Conservation (phyloP, 2,329 filamentous ascomycete species). For the Ceratocystis albifundus region DNA sequence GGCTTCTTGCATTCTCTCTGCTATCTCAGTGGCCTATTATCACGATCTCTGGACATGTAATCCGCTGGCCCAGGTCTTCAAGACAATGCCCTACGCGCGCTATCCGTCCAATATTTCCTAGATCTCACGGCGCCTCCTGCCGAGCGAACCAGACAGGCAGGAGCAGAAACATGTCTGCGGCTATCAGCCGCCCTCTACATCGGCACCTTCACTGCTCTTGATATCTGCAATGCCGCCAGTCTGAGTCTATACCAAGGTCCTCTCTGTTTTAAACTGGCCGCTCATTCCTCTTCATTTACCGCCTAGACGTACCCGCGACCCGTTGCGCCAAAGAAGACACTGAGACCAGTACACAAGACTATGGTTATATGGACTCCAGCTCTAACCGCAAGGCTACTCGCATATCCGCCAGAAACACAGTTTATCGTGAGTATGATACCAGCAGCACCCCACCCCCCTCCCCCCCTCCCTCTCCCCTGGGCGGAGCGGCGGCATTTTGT, state of each 20-base stretch:
- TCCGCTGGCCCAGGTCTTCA: not conserved
- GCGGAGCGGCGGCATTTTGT: not conserved
- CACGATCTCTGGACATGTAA: not conserved
- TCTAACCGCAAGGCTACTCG: not conserved
- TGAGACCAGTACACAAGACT: not conserved
- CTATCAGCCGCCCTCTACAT: not conserved
- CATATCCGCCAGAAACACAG: not conserved
- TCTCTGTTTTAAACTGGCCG: not conserved
- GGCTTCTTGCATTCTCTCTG: not conserved
- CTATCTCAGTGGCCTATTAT: not conserved
- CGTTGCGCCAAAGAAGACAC: not conserved
- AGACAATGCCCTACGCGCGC: not conserved
- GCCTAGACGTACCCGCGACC: not conserved
- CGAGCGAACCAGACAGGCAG: not conserved
- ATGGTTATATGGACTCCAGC: not conserved
- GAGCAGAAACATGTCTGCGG: not conserved
- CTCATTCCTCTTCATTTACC: slow-evolving; percentile 5
- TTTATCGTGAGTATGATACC: not conserved
- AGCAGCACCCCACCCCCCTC: not conserved
- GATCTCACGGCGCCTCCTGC: not conserved
- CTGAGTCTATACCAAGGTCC: not conserved
- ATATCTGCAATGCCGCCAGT: not conserved
- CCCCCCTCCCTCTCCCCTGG: no score
- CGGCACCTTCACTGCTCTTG: not conserved
- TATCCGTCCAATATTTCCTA: not conserved